Evolutionary conservation across 768 basidiomycete species (phyloP), one percentile per base, ranked within the genome.

Genomic region (Hydnomerulius pinastri): DNA sequence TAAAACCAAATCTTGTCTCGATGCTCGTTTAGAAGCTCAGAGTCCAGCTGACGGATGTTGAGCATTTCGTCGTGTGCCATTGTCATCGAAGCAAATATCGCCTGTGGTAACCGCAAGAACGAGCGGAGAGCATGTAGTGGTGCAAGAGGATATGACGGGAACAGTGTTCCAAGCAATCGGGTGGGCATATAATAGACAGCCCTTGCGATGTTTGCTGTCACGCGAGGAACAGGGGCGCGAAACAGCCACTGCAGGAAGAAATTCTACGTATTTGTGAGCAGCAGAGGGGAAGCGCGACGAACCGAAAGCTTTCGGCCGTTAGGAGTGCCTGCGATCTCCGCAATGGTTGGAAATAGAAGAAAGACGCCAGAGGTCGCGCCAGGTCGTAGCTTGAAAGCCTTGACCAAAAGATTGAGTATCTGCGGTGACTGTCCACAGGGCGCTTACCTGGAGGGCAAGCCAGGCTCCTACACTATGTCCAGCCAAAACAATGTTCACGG

Each of bases 391-490:
- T 83, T 82, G 46, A 86, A 56, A 7, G 82, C 69, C 83, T 86
- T 56, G 15, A 41, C 29, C 18, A 30, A 27, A 33, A 6, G 38
- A 20, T 32, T 28, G 38, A 43, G 25, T 43, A 41, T n/a, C 30
- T 18, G 12, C 15, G 21, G 4, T 10, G 24, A 46, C 6, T 28
- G 28, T 10, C 53, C 23, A n/a, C 54, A 24, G 28, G 48, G 43
- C 29, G 57, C 69, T 56, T 29, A 80, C 85, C 72, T 90, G 80
- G 25, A 81, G 60, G 4, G 76, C 63, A 44, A 92, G 71, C 87
- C 88, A 92, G 2, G 80, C 69, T 2, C 90, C 90, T 12, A 91
- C 79, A 46, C 86, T 88, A 54, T 92, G 89, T 8, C 83, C 86
- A 18, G 77, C 62, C 0, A 87, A 20, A 15, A 85, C 63, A 23